Percentiles rank a stretch among this genome's conserved stretches.
Conservation (phyloP, 495 filamentous ascomycete species). For the Lineolata rhizophorae region DNA sequence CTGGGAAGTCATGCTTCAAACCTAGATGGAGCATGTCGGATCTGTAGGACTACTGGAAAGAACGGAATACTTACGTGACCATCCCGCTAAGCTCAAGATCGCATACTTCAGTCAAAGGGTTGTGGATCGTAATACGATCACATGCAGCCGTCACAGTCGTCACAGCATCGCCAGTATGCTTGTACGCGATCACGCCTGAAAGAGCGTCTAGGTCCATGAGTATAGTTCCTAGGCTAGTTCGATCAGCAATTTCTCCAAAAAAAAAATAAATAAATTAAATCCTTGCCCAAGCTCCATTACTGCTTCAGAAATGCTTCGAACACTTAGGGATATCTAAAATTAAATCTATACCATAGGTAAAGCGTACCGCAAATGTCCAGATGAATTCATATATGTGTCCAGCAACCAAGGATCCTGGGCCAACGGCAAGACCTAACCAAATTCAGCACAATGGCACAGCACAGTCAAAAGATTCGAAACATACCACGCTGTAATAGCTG, state of each 20-base stretch:
- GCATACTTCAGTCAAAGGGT: constrained; percentile 55
- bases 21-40: too few species aligned
- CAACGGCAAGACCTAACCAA: constrained; percentile 34
- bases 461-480: constrained; percentile 6
- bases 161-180: constrained; percentile 55
- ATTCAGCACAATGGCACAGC: background rate
- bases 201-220: constrained; percentile 72
- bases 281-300: too few species aligned
- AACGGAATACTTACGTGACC: too few species aligned
- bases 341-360: background rate
- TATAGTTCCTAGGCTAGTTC: constrained; percentile 40
- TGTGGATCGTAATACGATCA: constrained; percentile 56
- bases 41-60: too few species aligned
- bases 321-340: too few species aligned
- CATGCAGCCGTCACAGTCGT: constrained; percentile 67
- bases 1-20: too few species aligned
- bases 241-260: too few species aligned
- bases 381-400: constrained; percentile 45
- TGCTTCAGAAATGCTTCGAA: too few species aligned
- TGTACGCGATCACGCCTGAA: constrained; percentile 60
- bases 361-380: constrained; percentile 35
- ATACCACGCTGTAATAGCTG: constrained; percentile 38
- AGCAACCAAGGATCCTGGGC: constrained; percentile 49
- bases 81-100: constrained; percentile 62
- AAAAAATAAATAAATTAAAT: too few species aligned